Base-by-base conservation (phyloP, 345 rosid species). In the Heritiera fomes region DNA sequence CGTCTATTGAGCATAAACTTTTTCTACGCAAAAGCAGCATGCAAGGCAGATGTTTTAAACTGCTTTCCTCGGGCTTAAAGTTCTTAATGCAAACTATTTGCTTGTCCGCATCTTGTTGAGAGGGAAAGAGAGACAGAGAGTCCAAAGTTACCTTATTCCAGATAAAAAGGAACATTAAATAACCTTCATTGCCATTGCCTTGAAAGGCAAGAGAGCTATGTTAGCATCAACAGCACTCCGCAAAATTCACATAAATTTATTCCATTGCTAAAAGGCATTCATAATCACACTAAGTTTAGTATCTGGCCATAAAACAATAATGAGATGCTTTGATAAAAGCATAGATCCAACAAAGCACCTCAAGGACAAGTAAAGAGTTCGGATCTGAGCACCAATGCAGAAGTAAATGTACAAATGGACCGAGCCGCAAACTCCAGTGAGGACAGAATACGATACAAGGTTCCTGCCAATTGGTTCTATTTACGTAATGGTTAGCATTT, bases 341-440 rank as follows among this genome's bases (percentile, higher is more conserved):
- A 72, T 72, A 53, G 30, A 50, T 34, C 30, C 47, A 72, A 72
- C 17, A 28, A 50, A 66, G 83, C 75, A 93, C 97, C 99, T 92
- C 97, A 47, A 92, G 80, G 65, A 95, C 89, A 88, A 93, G 93
- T 53, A 92, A 82, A 67, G 95, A 89, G 60, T 86, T 92, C 9
- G 83, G 86, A 87, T 93, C 94, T 38, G 85, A 86, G 78, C 82
- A 78, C 97, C 99, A 95, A 30, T 88, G 91, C 47, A 80, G 86
- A 82, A 93, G 91, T 86, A 95, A 87, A 79, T 91, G 93, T 80
- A 92, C 92, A 59, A 82, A 86, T 61, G 97, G 92, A 75, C 97
- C 98, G 78, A 93, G 97, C 65, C 95, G 84, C 81, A 95, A 81
- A 84, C 91, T 92, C 90, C 92, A 90, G 85, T 90, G 91, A 66